These are phyloP conservation scores for Musa beccarii DNA, from an alignment of 176 grass and related monocot genomes.

Conservation along the genomic window DNA sequence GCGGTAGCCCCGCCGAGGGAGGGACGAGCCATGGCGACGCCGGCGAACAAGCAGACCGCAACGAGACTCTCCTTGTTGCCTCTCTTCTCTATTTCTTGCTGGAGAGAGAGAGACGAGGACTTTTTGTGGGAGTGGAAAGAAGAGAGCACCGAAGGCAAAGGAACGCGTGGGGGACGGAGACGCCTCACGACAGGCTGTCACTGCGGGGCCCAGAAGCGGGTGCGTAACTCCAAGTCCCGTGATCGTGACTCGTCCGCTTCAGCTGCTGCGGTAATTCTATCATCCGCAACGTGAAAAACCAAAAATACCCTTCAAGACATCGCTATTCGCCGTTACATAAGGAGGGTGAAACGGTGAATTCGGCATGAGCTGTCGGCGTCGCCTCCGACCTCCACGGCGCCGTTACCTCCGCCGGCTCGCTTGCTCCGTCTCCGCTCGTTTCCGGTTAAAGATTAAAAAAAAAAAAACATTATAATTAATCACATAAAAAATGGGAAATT, in stretches of 20 bases:
- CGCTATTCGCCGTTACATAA: neutral
- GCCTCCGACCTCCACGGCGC: neutral
- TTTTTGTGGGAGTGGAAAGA: slow-evolving; percentile 6
- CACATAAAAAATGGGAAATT: neutral
- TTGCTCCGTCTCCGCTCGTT: neutral
- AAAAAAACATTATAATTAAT: neutral
- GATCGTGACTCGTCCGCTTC: neutral
- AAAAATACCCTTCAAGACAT: neutral
- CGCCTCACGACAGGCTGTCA: neutral
- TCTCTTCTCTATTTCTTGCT: neutral
- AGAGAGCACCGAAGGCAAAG: slow-evolving; percentile 19
- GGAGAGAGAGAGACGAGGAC: neutral
- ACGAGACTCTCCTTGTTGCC: neutral
- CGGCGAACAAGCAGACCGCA: neutral
- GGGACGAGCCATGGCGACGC: slow-evolving; percentile 6
- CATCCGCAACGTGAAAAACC: neutral
- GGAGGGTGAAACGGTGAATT: neutral
- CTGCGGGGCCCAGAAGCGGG: neutral
- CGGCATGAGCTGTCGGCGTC: neutral
- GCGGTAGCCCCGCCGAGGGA: neutral
- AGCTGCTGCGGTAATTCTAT: neutral
- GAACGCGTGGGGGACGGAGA: neutral
- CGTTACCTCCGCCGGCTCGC: neutral
- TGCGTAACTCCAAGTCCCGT: neutral
- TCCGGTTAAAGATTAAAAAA: neutral